These are phyloP conservation scores for Russula abietina DNA, from an alignment of 768 basidiomycete species.

Conservation along the genomic window DNA sequence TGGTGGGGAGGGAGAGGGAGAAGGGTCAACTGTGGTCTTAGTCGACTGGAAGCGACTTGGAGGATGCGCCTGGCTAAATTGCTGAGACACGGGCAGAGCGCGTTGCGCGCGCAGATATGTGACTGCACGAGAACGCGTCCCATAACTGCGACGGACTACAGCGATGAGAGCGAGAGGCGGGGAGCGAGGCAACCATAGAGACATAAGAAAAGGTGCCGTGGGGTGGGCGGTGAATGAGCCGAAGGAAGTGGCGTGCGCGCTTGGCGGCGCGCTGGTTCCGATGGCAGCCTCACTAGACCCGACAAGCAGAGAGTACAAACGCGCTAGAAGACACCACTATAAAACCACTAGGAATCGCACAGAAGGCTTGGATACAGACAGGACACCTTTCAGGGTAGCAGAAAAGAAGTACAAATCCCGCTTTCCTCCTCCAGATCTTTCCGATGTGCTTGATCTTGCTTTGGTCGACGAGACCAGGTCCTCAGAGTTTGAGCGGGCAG, in stretches of 20 bases:
- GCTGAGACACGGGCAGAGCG: conserved; percentile 21
- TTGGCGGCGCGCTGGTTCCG: not conserved
- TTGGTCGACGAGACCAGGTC: conserved; percentile 37
- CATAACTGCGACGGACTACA: conserved; percentile 27
- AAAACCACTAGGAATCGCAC: conserved; percentile 56
- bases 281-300: conserved; percentile 36
- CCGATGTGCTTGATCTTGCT: conserved; percentile 61
- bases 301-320: conserved; percentile 49
- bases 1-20: conserved; percentile 21
- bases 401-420: conserved; percentile 78
- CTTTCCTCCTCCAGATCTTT: conserved; percentile 73
- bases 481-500: conserved; percentile 40
- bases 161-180: conserved; percentile 41
- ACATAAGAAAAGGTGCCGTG: conserved; percentile 41
- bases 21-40: conserved; percentile 43
- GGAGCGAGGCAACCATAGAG: conserved; percentile 67
- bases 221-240: not conserved
- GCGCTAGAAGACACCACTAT: conserved; percentile 49
- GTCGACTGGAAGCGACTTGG: conserved; percentile 13
- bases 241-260: not conserved
- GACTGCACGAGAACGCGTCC: conserved; percentile 22
- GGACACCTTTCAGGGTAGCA: conserved; percentile 70
- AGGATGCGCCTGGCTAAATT: conserved; percentile 14
- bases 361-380: conserved; percentile 41
- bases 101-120: conserved; percentile 10